These are phyloP conservation scores for Adenanthera pavonina DNA, from an alignment of 306 rosid genomes.

Conservation along the genomic window DNA sequence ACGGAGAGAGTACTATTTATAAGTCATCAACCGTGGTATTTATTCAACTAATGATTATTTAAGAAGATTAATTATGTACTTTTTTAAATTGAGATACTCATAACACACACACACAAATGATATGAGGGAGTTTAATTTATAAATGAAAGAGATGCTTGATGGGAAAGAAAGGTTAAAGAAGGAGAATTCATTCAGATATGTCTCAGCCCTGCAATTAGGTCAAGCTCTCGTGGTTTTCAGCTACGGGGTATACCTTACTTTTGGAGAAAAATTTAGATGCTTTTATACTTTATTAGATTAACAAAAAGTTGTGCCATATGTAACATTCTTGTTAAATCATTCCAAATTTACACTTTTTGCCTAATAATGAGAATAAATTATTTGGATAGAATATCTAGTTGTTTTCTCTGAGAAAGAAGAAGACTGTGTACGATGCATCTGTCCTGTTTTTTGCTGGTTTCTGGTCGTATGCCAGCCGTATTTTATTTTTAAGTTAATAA, in stretches of 20 bases:
- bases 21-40: too few species aligned
- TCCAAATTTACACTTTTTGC: neutral
- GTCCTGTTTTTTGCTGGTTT: neutral
- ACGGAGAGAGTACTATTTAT: too few species aligned
- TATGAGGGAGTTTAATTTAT: neutral
- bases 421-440: neutral
- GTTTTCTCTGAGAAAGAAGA: neutral
- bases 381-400: neutral
- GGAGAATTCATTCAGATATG: neutral
- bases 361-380: neutral
- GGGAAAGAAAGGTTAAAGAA: conserved; percentile 1
- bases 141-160: conserved; percentile 18
- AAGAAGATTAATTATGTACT: too few species aligned
- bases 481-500: too few species aligned
- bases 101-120: too few species aligned
- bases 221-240: neutral
- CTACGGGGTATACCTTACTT: neutral
- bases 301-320: neutral
- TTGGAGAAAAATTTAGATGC: neutral
- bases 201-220: neutral
- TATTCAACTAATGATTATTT: too few species aligned
- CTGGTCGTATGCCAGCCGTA: neutral
- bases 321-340: neutral
- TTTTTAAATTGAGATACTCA: too few species aligned
- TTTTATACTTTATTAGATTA: neutral